A percentile compares a stretch with the other conserved stretches of the same genome.
Evolutionary conservation across 257 asterid genomes (phyloP).

Genomic region (Oldenlandia corymbosa): DNA sequence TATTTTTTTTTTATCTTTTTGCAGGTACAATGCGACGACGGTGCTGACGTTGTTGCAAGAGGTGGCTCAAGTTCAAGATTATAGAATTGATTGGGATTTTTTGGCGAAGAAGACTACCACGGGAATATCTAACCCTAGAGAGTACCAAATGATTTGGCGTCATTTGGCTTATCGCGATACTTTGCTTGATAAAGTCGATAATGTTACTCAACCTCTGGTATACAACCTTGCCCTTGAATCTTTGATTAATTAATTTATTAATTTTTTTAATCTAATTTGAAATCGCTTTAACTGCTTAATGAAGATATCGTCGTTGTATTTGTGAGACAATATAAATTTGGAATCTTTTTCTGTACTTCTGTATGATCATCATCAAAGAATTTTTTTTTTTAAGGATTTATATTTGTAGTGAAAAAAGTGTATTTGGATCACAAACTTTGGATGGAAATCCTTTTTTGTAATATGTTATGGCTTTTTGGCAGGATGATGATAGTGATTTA

Average conservation of each 20-base stretch:
- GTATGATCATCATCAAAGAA: background rate
- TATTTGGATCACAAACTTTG: background rate
- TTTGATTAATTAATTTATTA: background rate
- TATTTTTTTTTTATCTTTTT: too few relatives aligned
- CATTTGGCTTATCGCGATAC: constrained; percentile 69
- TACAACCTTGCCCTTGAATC: constrained; percentile 15
- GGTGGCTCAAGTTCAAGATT: constrained; percentile 50
- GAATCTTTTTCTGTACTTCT: background rate
- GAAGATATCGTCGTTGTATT: background rate
- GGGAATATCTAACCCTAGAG: constrained; percentile 68
- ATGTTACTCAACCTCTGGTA: constrained; percentile 47
- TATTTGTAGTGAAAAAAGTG: too few relatives aligned
- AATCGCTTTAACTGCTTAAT: background rate
- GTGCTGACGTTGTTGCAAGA: constrained; percentile 68
- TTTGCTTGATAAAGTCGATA: constrained; percentile 41
- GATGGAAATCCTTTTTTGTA: background rate
- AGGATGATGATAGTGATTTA: constrained; percentile 89
- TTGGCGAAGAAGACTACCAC: constrained; percentile 61
- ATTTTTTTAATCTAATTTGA: background rate
- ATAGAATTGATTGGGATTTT: constrained; percentile 66
- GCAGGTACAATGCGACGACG: constrained; percentile 54
- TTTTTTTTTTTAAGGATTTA: background rate
- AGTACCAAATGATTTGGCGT: constrained; percentile 84
- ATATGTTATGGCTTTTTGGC: constrained; percentile 20
- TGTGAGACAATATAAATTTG: background rate